Base-by-base conservation (phyloP, 768 basidiomycete genomes). In the Megacollybia marginata region DNA sequence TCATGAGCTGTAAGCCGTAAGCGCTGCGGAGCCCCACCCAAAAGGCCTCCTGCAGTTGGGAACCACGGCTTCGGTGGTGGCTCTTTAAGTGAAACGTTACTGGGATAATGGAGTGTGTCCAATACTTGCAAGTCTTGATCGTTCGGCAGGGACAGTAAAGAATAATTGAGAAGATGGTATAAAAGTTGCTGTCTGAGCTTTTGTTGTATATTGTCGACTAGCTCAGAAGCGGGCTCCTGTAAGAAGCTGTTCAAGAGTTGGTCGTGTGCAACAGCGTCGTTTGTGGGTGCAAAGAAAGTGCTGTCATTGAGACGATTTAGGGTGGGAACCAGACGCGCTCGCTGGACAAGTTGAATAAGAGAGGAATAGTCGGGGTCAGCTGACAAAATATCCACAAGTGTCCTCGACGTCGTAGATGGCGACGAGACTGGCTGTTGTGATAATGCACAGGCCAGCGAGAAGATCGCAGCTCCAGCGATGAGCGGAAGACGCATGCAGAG, bases 241-340 rank as follows among this genome's bases (percentile, higher is more conserved):
- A 79, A 62, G 9, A 64, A 63, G 40, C 59, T 55, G 9, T 55
- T 55, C 71, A 74, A 74, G n/a, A 73, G 53, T 35, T 64, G 55
- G 46, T 73, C 60, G 23, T 71, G 75, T 54, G 78, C 66, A 55
- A 94, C 80, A 33, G 96, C 96, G 51, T 91, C 83, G 68, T 99
- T 94, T 16, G 91, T 96, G 1, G 96, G 96, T 1, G 96, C 96
- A 60, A 97, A 98, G 44, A 99, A 64, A 23, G 96, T 96, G 62
- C 77, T 77, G 36, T 73, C 80, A 51, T 88, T 83, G 55, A 99
- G 82, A 55, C 73, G 81, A 65, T 95, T 96, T 55, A 99, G 75
- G 6, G 90, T 91, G 2, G 96, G 96, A 48, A 99, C 83, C 54
- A 98, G 83, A 52, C 83, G 83, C 4, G 95, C 78, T 12, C 80